These are phyloP conservation scores for Ophiostoma triangulosporum DNA, from an alignment of 2,329 filamentous ascomycete genomes.

Conservation along the genomic window DNA sequence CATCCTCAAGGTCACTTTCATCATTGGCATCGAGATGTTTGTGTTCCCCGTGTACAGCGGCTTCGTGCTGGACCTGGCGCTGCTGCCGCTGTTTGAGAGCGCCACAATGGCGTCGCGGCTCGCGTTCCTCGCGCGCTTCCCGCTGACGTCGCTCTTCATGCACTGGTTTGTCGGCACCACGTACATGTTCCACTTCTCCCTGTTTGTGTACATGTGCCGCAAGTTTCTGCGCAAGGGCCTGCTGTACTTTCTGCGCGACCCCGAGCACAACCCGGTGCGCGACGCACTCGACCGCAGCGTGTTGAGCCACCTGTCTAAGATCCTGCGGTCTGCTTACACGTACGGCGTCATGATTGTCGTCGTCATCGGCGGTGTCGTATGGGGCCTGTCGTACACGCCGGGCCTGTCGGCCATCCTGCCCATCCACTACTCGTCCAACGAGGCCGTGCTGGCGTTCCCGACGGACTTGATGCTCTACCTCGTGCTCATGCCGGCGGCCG, in stretches of 20 bases:
- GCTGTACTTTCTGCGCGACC: constrained; percentile 94
- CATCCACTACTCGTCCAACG: constrained; percentile 84
- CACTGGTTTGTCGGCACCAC: constrained; percentile 98
- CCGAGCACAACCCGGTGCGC: constrained; percentile 92
- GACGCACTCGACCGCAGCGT: constrained; percentile 92
- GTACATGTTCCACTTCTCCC: constrained; percentile 99
- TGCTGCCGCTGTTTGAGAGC: constrained; percentile 77
- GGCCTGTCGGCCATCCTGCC: constrained; percentile 61
- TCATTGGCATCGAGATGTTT: constrained; percentile 98
- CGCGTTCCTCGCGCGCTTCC: constrained; percentile 63
- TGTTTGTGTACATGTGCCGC: constrained; percentile 97
- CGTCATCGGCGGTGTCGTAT: constrained; percentile 89
- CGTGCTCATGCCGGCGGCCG: constrained; percentile 78
- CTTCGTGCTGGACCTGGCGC: constrained; percentile 71
- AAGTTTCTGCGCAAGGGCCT: constrained; percentile 95
- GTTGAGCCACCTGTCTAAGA: constrained; percentile 86
- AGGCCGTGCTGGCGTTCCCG: constrained; percentile 87
- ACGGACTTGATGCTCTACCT: constrained; percentile 94
- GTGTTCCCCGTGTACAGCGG: constrained; percentile 94
- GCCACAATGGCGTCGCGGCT: constrained; percentile 66
- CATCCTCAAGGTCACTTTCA: constrained; percentile 93
- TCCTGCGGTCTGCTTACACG: constrained; percentile 87
- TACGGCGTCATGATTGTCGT: constrained; percentile 88
- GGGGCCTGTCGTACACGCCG: constrained; percentile 53
- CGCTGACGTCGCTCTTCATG: constrained; percentile 84